These are phyloP conservation scores for Mucor saturninus DNA, from an alignment of 371 early-diverging fungal species.

Conservation along the genomic window DNA sequence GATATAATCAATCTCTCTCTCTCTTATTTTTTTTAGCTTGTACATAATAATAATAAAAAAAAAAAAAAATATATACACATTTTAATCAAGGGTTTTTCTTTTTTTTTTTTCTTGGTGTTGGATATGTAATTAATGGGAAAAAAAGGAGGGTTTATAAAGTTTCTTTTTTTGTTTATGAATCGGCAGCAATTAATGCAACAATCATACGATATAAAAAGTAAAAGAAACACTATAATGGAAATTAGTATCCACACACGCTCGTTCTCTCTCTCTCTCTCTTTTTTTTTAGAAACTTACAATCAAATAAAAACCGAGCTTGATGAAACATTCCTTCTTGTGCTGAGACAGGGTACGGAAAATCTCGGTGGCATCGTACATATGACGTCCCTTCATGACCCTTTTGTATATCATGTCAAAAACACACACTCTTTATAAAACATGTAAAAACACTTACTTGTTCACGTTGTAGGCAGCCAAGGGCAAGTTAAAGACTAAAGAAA, in stretches of 20 bases:
- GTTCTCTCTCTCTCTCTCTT: background rate
- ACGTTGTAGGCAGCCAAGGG: slow-evolving; percentile 87
- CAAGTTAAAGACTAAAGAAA: slow-evolving; percentile 83
- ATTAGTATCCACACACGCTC: background rate
- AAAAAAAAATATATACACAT: slow-evolving; percentile 13
- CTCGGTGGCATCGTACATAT: slow-evolving; percentile 96
- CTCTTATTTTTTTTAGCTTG: background rate
- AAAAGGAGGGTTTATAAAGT: no score
- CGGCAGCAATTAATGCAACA: slow-evolving; percentile 68
- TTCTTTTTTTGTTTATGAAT: slow-evolving; percentile 33
- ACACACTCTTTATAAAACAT: background rate
- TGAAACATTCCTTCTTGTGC: slow-evolving; percentile 94
- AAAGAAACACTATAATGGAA: slow-evolving; percentile 76
- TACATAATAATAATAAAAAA: slow-evolving; percentile 4
- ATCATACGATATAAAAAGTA: slow-evolving; percentile 87
- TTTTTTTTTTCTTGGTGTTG: slow-evolving; percentile 1
- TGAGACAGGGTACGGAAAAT: slow-evolving; percentile 89
- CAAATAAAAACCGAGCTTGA: slow-evolving; percentile 94
- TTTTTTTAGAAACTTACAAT: slow-evolving; percentile 56
- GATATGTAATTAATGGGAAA: background rate
- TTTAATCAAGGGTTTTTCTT: background rate
- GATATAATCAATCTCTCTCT: slow-evolving; percentile 4
- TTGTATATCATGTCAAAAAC: slow-evolving; percentile 3
- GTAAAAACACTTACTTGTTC: slow-evolving; percentile 69
- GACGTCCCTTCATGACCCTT: slow-evolving; percentile 80